Base-by-base conservation (phyloP, 768 basidiomycete genomes). In the Candolleomyces efflorescens region DNA sequence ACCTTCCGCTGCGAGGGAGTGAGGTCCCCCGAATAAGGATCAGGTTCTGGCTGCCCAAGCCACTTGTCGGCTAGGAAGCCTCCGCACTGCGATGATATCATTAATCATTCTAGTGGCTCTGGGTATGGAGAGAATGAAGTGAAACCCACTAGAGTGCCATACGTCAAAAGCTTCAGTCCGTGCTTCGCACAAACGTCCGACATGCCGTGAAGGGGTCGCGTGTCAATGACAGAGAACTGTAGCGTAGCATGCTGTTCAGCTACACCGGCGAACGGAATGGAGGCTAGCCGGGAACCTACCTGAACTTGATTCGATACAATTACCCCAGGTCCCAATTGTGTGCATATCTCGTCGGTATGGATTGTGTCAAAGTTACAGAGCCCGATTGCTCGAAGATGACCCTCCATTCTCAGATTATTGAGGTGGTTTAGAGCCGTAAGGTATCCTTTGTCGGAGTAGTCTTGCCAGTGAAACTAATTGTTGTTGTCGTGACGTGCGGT, bases 1-100 rank as follows among this genome's bases (percentile, higher is more conserved):
- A 82, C 89, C 81, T 92, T 92, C 64, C 90, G 79, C 67, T 91
- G 89, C 6, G 90, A 92, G 2, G 90, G 90, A 0, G 87, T 91
- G 60, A 92, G 71, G 50, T 77, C 71, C 36, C 80, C 78, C 12
- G 78, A 75, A 63, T 92, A 92, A 13, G 78, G 74, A 73, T 90
- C 87, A 1, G 90, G 90, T 65, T 87, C 83, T 2, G 82, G 75
- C 60, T 77, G 64, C 46, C 76, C 74, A 10, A 92, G 74, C 88
- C 89, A 92, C 53, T 78, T 78, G 67, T 92, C 88, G 2, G 87
- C 74, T 49, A 92, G 75, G 68, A 92, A 90, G 3, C 89, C 90
- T 12, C 90, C 90, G 63, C 90, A 92, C 90, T 92, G 18, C 65
- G 3, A 58, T 22, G 15, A 18, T 18, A 36, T 37, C n/a, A n/a